Base-by-base conservation (phyloP, 202 grass and related monocot genomes). In the Digitaria exilis region DNA sequence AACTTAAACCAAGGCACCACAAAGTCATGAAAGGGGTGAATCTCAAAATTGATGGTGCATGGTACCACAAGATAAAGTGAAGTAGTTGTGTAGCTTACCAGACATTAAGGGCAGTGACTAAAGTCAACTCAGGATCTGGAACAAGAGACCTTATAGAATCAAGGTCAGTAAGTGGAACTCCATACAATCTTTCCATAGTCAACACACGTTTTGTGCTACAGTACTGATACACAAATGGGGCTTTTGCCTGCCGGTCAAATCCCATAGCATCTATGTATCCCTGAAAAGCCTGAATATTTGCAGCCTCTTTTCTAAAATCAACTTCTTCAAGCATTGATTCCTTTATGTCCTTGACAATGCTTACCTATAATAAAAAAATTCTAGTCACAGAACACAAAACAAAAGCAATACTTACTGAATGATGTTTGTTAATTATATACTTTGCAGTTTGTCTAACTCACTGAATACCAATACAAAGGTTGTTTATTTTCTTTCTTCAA, bases 261-360 rank as follows among this genome's bases (percentile, higher is more conserved):
- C 95, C 90, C 92, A 98, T 95, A 65, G 85, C 84, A 69, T 95
- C 90, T 34, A 95, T 64, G 54, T 98, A 98, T 69, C 84, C 84
- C 62, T 90, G 88, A 62, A 98, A 98, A 55, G 90, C 87, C 46
- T 95, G 85, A 55, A 98, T 91, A 84, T 98, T 98, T 69, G 69
- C 80, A 87, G 95, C 95, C 67, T 98, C 92, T 89, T 98, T 98
- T 91, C 79, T 89, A 82, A 98, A 98, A 59, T 98, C 96, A 82
- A 95, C 90, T 85, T 98, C 96, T 87, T 98, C 96, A 69, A 98
- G 92, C 96, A 98, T 98, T 76, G 92, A 98, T 82, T 93, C 96
- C 78, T 76, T 95, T 90, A 98, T 98, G 64, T 98, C 92, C 87
- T 87, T 95, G 63, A 95, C 78, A 68, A 98, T 93, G 39, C 85